Evolutionary conservation across 139 green algal genomes (phyloP).

Genomic region (Picochlorum sp.): DNA sequence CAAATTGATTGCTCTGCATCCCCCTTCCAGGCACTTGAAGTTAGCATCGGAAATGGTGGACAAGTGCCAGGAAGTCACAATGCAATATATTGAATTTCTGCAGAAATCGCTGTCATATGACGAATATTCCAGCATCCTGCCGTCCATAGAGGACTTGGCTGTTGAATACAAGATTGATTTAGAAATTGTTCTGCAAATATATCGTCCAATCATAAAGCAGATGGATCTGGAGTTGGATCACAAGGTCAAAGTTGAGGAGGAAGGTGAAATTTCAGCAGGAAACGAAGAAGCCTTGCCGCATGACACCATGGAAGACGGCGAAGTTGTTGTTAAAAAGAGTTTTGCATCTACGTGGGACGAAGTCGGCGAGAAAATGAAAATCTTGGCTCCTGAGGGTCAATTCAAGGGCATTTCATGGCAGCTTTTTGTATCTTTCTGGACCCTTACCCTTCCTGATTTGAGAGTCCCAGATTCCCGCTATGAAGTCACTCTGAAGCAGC

Average conservation of each 20-base stretch:
- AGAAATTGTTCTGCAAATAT: conserved; percentile 56
- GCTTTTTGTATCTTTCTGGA: conserved; percentile 69
- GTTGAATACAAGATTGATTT: conserved; percentile 48
- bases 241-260: background rate
- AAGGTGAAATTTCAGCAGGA: conserved; percentile 6
- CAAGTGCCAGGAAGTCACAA: conserved; percentile 46
- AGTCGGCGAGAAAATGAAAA: conserved; percentile 13
- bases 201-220: conserved; percentile 41
- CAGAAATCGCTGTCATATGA: conserved; percentile 25
- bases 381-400: conserved; percentile 1
- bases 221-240: background rate
- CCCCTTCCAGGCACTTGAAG: conserved; percentile 58
- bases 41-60: conserved; percentile 72
- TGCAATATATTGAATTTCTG: conserved; percentile 63
- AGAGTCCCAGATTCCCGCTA: conserved; percentile 36
- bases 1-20: conserved; percentile 38
- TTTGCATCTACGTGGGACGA: conserved; percentile 5
- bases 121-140: conserved; percentile 46
- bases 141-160: conserved; percentile 26
- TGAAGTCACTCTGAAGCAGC: conserved; percentile 17
- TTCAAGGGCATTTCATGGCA: conserved; percentile 39
- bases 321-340: background rate
- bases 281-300: background rate
- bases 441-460: conserved; percentile 53
- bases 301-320: conserved; percentile 4